phyloP scores from a whole-genome alignment of 441 rosid genomes.

The Flueggea neowawraea region DNA sequence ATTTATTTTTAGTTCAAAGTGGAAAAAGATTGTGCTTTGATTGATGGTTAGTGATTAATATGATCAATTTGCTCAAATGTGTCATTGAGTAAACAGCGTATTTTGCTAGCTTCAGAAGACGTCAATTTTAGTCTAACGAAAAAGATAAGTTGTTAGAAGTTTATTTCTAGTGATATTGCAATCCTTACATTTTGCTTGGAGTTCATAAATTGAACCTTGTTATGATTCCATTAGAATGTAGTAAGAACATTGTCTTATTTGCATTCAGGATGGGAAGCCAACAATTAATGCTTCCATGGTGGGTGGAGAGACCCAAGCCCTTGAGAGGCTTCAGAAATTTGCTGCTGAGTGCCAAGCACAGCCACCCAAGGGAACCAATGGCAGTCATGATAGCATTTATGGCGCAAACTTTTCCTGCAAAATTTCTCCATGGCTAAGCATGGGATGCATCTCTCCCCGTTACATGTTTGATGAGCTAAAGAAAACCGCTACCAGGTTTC shows the following conservation, averaged over 20 bases:
- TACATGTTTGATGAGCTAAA: constrained; percentile 85
- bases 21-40: no score
- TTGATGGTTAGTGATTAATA: no score
- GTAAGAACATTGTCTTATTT: constrained; percentile 10
- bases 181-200: not conserved
- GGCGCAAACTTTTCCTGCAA: constrained; percentile 97
- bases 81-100: no score
- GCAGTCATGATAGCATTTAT: constrained; percentile 49
- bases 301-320: constrained; percentile 95
- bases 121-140: not conserved
- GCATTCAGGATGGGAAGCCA: constrained; percentile 59
- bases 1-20: no score
- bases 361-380: constrained; percentile 48
- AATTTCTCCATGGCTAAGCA: constrained; percentile 92
- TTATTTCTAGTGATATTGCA: not conserved
- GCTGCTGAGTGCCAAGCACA: constrained; percentile 81
- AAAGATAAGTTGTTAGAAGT: no score
- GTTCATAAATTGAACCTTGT: constrained; percentile 3
- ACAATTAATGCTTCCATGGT: constrained; percentile 46
- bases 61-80: no score
- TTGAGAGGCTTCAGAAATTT: constrained; percentile 64
- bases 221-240: not conserved
- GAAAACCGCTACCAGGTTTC: constrained; percentile 64
- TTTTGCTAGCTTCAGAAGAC: not conserved
- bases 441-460: constrained; percentile 95